Base-by-base conservation (phyloP, 768 basidiomycete species). In the Leccinellum albellum region DNA sequence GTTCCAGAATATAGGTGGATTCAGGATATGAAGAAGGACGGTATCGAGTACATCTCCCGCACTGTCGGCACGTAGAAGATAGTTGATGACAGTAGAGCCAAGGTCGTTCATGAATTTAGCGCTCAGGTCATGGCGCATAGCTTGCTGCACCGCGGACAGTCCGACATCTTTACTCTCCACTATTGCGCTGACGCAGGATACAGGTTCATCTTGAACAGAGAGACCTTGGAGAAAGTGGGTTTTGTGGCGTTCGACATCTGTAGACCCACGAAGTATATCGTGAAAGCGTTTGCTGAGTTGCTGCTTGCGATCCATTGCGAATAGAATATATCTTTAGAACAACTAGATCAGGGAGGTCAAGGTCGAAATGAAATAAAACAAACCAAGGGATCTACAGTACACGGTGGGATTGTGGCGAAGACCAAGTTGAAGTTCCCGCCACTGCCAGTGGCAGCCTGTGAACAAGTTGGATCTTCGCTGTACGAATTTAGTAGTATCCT, bases 1-100 rank as follows among this genome's bases (percentile, higher is more conserved):
- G 45, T 53, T 61, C 81, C 80, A 85, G 61, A 84, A 83, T 29
- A 82, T 71, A 1, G 81, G 76, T 0, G 82, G 83, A 0, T 83
- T 73, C 13, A 79, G 74, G 23, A 85, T 76, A 2, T 61, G 60
- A 42, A 66, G 44, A 42, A 85, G 52, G 21, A 83, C 63, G 15
- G 67, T 61, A 12, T 73, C 61, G 1, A 85, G 65, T 32, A 77
- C 70, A 15, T 71, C 59, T 1, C 73, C 74, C 48, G 81, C 67
- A 40, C 54, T 64, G n/a, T 65, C 64, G 1, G 83, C 66, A 24
- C 65, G 72, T 37, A 73, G 71, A 21, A 84, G 64, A 54, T 74
- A 81, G 0, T 53, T 29, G 4, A 82, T 64, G 15, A 84, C 61
- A 0, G 56, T 51, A 1, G 75, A 56, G 1, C 74, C 78, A 6